phyloP scores from a whole-genome alignment of 345 rosid species.

The Carallia pectinifolia region DNA sequence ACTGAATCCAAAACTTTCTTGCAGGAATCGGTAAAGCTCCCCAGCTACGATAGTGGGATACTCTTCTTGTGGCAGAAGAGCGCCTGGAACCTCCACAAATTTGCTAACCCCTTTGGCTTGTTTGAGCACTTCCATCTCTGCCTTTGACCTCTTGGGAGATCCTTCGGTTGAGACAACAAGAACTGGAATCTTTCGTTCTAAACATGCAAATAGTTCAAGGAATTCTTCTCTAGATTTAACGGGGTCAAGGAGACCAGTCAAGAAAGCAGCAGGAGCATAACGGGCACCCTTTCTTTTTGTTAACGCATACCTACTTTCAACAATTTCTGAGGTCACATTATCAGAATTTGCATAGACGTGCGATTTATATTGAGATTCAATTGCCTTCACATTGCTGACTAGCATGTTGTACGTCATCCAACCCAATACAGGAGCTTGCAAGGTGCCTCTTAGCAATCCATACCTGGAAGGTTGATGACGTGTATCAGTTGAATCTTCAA shows the following conservation, averaged over 20 bases:
- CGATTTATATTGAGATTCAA: slow-evolving; percentile 81
- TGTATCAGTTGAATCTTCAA: neutral
- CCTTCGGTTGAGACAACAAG: slow-evolving; percentile 63
- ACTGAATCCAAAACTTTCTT: slow-evolving; percentile 41
- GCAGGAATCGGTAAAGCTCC: slow-evolving; percentile 63
- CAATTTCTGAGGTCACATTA: slow-evolving; percentile 57
- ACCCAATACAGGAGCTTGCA: slow-evolving; percentile 80
- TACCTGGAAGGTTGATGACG: slow-evolving; percentile 45
- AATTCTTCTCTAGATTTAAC: slow-evolving; percentile 71
- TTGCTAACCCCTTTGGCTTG: slow-evolving; percentile 72
- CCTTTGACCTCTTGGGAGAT: slow-evolving; percentile 83
- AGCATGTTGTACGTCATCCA: slow-evolving; percentile 88
- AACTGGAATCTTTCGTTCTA: slow-evolving; percentile 60
- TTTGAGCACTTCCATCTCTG: slow-evolving; percentile 81
- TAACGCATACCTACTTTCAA: slow-evolving; percentile 61
- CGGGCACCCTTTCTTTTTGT: slow-evolving; percentile 82
- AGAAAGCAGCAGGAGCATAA: slow-evolving; percentile 80
- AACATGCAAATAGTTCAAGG: slow-evolving; percentile 54
- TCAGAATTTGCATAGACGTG: slow-evolving; percentile 82
- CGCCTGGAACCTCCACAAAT: slow-evolving; percentile 75
- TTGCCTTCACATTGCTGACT: slow-evolving; percentile 81
- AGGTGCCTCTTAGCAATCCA: slow-evolving; percentile 70
- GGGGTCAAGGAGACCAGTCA: slow-evolving; percentile 90
- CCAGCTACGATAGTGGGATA: slow-evolving; percentile 64
- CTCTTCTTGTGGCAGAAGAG: slow-evolving; percentile 92